Base-by-base conservation (phyloP, 164 flowering plant genomes). In the Kingdonia uniflora region DNA sequence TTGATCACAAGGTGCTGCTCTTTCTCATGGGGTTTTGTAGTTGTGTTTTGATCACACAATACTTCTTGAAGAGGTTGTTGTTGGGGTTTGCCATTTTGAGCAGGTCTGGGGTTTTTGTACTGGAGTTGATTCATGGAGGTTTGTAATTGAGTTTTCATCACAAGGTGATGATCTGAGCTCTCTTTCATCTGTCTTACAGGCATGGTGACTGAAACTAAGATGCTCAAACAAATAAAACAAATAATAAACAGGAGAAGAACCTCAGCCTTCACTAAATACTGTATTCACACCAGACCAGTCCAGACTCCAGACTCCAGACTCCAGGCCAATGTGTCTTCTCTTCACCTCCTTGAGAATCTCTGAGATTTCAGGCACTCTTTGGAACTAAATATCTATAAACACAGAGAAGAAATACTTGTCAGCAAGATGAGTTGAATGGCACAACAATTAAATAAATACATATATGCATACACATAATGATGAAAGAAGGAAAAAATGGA, bases 161-260 rank as follows among this genome's bases (percentile, higher is more conserved):
- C 85, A 49, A 84, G 37, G 71, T 82, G 90, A 48, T 82, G 81
- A 64, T 87, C 94, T 54, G 87, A 75, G 67, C 74, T 73, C 70
- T 82, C 90, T 70, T 82, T 84, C 88, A 82, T 82, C 58, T 80
- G 87, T 74, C 95, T 78, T 48, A 79, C 62, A 41, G 87, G 95
- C 95, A 83, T 83, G 71, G 42, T 63, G 58, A 55, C 54, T 55
- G 20, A 56, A 56, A 55, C 14, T 53, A 51, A 51, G 48, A 49
- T 14, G 14, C 8, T 25, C 21, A 45, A 22, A 5, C 3, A 12
- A 8, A 11, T 47, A 19, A 24, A 29, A 29, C 35, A 29, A 29
- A n/a, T n/a, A n/a, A n/a, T n/a, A n/a, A 29, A 29, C 8, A 29
- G 35, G 39, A 53, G 19, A 56, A 58, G 22, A 35, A 23, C 33